Base-by-base conservation (phyloP, 192 early-diverging fungal species). In the Haplosporangium gracile region DNA sequence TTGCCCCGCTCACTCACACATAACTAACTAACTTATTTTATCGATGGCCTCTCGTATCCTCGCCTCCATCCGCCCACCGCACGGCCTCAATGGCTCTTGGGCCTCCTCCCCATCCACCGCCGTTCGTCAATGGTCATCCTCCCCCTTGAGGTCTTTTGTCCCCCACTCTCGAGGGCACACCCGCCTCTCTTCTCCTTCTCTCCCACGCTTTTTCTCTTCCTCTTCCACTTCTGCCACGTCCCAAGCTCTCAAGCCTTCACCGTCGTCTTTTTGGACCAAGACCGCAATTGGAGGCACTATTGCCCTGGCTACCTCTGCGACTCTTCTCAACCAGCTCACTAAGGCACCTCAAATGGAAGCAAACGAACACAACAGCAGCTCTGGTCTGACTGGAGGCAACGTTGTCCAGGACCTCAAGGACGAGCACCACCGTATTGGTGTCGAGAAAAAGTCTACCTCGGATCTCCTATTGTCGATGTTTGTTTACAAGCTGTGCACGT, bases 401-500 rank as follows among this genome's bases (percentile, higher is more conserved):
- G 75, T 82, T 43, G 36, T 72, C 32, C 26, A 71, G 38, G 87
- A 90, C 39, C 74, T 92, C 5, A 68, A 83, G 63, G 79, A 90
- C 74, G 79, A 82, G 16, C 68, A 88, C 45, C 89, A 68, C 57
- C 84, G 88, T 38, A 81, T 88, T 18, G 89, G 87, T 40, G 69
- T 90, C 7, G 78, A 83, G 24, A 76, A 92, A 73, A 93, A 93
- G 80, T 83, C 93, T 29, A 91, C 87, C 1, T 38, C 70, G 16
- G 93, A 94, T 39, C 90, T 97, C 36, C 20, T 94, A 24, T 90
- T 93, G 65, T 93, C 94, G 1, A 76, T 92, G 43, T 39, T 92
- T 20, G 95, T 97, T 40, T 96, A 95, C 82, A 92, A 93, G 63
- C 34, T 94, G 36, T 96, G 95, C 75, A 89, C 89, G 11, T 78